Evolutionary conservation across 2,329 filamentous ascomycete species (phyloP).

Genomic region (Colletotrichum sp.): DNA sequence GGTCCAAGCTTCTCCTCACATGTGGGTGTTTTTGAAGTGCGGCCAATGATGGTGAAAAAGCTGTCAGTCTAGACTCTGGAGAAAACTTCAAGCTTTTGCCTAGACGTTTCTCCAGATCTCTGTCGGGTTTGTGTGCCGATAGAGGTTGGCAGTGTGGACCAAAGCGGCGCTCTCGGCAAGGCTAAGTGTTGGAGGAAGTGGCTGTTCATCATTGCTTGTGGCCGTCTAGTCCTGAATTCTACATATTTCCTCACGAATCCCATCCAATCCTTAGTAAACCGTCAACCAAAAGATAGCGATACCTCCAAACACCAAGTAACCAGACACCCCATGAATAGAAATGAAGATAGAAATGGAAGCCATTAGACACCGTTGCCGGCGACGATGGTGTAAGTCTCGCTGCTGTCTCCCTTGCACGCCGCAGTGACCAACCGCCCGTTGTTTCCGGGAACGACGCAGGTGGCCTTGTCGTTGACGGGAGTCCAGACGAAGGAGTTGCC

Average conservation of each 20-base stretch:
- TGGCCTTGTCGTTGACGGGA: constrained; percentile 47
- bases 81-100: constrained; percentile 11
- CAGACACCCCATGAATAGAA: neutral
- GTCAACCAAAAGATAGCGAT: neutral
- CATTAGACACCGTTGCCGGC: neutral
- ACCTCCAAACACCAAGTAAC: neutral
- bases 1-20: neutral
- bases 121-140: neutral
- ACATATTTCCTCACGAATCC: neutral
- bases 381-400: constrained; percentile 30
- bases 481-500: constrained; percentile 45
- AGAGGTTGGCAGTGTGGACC: neutral
- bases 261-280: neutral
- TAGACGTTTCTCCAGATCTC: neutral
- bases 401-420: constrained; percentile 30
- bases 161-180: neutral
- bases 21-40: neutral
- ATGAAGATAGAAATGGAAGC: neutral
- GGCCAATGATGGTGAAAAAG: neutral
- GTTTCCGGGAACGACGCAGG: constrained; percentile 46
- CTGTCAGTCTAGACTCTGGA: neutral
- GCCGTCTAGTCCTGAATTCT: neutral
- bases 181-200: neutral
- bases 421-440: constrained; percentile 33
- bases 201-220: neutral